Evolutionary conservation across 1,284 basidiomycete genomes (phyloP), one percentile per base, ranked within the genome.

Genomic region (Ceratobasidium sp.): DNA sequence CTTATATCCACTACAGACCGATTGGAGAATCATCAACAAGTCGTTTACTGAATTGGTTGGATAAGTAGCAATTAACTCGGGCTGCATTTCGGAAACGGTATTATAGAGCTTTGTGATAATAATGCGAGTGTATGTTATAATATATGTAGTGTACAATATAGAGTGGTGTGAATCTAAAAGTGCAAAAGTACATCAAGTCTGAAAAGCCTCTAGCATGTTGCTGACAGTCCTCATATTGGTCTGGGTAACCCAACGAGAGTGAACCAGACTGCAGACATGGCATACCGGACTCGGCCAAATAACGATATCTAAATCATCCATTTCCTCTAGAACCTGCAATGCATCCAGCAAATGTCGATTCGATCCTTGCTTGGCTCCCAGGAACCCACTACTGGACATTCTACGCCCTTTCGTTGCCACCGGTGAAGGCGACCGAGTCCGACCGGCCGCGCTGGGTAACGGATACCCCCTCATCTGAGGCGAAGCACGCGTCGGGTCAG

Each of bases 61-160:
- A 64, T n/a, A 64, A 64, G 34, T 64, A 64, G 60, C 60, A 64
- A 64, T 50, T 64, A 48, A 64, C 36, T 34, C 14, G 45, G 21
- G 8, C 26, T 26, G n/a, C 10, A 34, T 64, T 32, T 28, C 59
- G 59, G 39, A 61, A 23, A 61, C 32, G 21, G 39, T 43, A 45
- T 9, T n/a, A 28, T 61, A 46, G 45, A 53, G 50, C 23, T 64
- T 41, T 64, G 43, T 45, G 28, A 64, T 48, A 28, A 34, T 45
- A 45, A 45, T 45, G 6, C 43, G 16, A 45, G 43, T 45, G 43
- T 45, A 45, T 45, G 16, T 45, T 30, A 50, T 34, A 46, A 50
- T 34, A 46, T n/a, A 34, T 34, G 41, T 32, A 34, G 43, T 48
- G n/a, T 61, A 61, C 59, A 61, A 61, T 61, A 61, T 45, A 18